These are phyloP conservation scores for Tuber microsphaerosporum DNA, from an alignment of 495 filamentous ascomycete species.

Conservation along the genomic window DNA sequence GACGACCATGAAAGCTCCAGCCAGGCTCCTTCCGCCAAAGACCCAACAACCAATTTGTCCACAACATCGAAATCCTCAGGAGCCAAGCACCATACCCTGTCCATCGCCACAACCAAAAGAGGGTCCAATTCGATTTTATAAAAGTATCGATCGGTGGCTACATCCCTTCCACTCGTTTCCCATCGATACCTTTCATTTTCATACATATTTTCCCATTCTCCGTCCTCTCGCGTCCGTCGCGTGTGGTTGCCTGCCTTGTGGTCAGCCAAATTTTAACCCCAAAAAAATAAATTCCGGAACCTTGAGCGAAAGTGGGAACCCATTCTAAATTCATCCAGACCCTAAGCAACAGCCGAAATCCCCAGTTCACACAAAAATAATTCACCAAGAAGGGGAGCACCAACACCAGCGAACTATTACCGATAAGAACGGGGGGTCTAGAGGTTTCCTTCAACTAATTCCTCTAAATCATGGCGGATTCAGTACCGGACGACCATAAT, in stretches of 20 bases:
- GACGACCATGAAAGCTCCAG: neutral
- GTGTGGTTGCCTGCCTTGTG: constrained; percentile 33
- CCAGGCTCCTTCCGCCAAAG: neutral
- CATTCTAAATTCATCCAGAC: constrained; percentile 17
- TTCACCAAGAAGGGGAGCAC: constrained; percentile 7
- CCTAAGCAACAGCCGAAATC: constrained; percentile 16
- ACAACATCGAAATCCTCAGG: constrained; percentile 10
- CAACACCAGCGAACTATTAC: constrained; percentile 8
- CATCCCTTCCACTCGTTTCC: constrained; percentile 18
- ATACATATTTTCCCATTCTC: constrained; percentile 31
- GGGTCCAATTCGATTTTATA: constrained; percentile 7
- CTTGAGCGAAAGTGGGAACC: constrained; percentile 10
- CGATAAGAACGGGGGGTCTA: constrained; percentile 15
- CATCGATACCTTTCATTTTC: constrained; percentile 21
- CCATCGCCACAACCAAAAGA: neutral
- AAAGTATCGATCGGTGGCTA: constrained; percentile 31
- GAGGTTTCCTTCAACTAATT: constrained; percentile 13
- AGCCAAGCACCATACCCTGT: neutral
- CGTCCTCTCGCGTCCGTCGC: constrained; percentile 27
- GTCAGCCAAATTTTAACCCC: constrained; percentile 20
- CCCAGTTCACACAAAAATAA: constrained; percentile 7
- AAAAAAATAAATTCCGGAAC: constrained; percentile 10
- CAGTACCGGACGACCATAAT: constrained; percentile 33
- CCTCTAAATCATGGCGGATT: constrained; percentile 35
- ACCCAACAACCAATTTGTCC: neutral